A percentile compares a stretch with the other conserved stretches of the same genome.
Conservation (phyloP, 371 early-diverging fungal species). For the Circinella umbellata region DNA sequence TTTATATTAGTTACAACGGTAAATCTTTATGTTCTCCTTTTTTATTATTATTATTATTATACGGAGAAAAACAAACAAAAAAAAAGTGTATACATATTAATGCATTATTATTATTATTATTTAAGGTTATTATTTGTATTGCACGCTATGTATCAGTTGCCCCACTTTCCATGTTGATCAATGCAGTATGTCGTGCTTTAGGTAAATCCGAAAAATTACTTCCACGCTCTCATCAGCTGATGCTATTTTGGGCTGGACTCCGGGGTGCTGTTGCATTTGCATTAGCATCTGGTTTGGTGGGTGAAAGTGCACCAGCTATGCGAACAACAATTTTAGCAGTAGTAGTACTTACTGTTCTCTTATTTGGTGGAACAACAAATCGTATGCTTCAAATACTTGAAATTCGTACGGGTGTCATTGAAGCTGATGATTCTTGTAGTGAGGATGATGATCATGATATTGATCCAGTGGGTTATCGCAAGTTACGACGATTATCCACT, state of each 20-base stretch:
- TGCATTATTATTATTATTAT: no score
- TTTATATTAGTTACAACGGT: constrained; percentile 77
- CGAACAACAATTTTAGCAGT: constrained; percentile 90
- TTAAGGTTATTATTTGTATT: constrained; percentile 71
- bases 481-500: constrained; percentile 26
- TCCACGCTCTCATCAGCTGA: constrained; percentile 86
- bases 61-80: no score
- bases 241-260: constrained; percentile 95
- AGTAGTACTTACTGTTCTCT: constrained; percentile 85
- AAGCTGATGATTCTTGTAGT: constrained; percentile 57
- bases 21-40: constrained; percentile 16
- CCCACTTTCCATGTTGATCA: constrained; percentile 82
- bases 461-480: constrained; percentile 26
- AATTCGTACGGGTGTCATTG: constrained; percentile 78
- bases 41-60: no score
- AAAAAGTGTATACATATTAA: no score
- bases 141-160: constrained; percentile 86
- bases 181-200: constrained; percentile 62
- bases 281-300: constrained; percentile 81
- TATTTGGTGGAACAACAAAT: constrained; percentile 90
- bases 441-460: constrained; percentile 61
- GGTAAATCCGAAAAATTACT: constrained; percentile 64
- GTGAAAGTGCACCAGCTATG: constrained; percentile 69
- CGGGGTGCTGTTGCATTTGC: constrained; percentile 97
- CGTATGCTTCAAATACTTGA: constrained; percentile 76